Evolutionary conservation across 1,139 yeast species (phyloP).

Genomic region (Yamadazyma triangularis): DNA sequence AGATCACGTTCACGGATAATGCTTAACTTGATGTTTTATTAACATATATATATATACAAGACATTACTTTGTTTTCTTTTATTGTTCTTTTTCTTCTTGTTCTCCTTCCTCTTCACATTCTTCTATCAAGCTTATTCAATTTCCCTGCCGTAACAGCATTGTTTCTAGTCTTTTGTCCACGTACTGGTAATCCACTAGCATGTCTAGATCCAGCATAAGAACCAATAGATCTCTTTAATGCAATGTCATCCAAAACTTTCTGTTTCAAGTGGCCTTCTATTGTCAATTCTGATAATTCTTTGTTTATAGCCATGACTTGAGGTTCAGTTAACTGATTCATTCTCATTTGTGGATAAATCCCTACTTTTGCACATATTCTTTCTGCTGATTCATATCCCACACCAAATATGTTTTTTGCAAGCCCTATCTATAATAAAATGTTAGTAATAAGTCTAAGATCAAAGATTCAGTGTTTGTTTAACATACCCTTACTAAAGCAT

Average conservation of each 20-base stretch:
- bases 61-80: conserved; percentile 4
- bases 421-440: conserved; percentile 51
- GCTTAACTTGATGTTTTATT: no score
- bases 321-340: conserved; percentile 91
- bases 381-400: conserved; percentile 75
- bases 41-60: conserved; percentile 7
- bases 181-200: conserved; percentile 82
- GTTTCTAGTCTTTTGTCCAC: conserved; percentile 90
- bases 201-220: conserved; percentile 89
- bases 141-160: conserved; percentile 87
- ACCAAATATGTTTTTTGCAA: conserved; percentile 81
- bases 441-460: no score
- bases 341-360: conserved; percentile 89
- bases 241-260: conserved; percentile 73
- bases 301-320: conserved; percentile 79
- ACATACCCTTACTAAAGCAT: conserved; percentile 40
- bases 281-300: conserved; percentile 76
- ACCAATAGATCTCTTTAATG: conserved; percentile 75
- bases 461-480: no score
- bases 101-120: no score
- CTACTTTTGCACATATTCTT: conserved; percentile 78
- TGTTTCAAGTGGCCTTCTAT: conserved; percentile 86
- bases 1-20: no score
- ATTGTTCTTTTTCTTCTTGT: no score
- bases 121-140: conserved; percentile 75